Evolutionary conservation across 345 rosid species (phyloP).

Genomic region (Alliaria petiolata): DNA sequence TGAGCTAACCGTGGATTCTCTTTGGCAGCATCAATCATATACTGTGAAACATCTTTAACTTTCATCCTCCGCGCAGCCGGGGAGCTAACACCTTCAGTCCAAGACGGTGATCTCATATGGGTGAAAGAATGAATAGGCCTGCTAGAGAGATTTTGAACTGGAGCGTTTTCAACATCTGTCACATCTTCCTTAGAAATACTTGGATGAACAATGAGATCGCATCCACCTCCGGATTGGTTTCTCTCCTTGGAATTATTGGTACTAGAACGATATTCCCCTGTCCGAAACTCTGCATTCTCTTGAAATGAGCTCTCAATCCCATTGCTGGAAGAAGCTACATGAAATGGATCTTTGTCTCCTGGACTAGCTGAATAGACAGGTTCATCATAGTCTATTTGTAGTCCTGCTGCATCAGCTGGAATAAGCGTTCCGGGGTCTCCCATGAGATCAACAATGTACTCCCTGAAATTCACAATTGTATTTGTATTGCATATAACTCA

Average conservation of each 20-base stretch:
- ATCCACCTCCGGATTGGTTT: constrained; percentile 39
- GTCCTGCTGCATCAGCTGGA: constrained; percentile 81
- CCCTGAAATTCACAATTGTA: constrained; percentile 47
- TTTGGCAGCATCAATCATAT: constrained; percentile 96
- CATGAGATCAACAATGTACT: constrained; percentile 93
- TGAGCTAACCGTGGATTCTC: constrained; percentile 90
- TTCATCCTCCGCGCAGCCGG: constrained; percentile 84
- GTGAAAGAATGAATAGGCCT: constrained; percentile 50
- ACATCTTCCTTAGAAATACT: constrained; percentile 20
- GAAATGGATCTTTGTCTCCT: constrained; percentile 49
- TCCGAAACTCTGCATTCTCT: constrained; percentile 51
- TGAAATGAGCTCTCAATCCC: constrained; percentile 54
- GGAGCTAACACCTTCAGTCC: constrained; percentile 97
- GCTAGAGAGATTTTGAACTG: constrained; percentile 39
- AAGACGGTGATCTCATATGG: constrained; percentile 86
- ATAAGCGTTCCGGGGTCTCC: constrained; percentile 96
- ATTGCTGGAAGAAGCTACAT: constrained; percentile 58
- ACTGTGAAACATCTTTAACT: constrained; percentile 89
- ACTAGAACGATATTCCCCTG: constrained; percentile 43
- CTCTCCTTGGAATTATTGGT: constrained; percentile 27
- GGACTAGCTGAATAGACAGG: constrained; percentile 54
- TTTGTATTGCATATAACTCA: neutral
- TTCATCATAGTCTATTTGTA: constrained; percentile 56
- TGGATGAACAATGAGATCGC: constrained; percentile 30
- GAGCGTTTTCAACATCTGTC: constrained; percentile 12